Evolutionary conservation across 805 yeast genomes (phyloP).

Genomic region (Lipomyces sp.): DNA sequence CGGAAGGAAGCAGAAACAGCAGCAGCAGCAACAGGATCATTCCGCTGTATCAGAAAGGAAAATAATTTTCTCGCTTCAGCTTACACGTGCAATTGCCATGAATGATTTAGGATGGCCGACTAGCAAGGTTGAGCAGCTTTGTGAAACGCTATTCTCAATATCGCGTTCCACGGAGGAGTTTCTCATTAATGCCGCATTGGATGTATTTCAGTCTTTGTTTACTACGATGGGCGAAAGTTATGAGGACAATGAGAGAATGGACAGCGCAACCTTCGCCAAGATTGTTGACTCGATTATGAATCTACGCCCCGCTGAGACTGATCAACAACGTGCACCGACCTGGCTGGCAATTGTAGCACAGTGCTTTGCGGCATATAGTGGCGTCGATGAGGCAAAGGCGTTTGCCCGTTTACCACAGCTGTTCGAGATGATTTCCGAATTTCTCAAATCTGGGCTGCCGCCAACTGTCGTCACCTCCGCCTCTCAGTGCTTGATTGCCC

Average conservation of each 20-base stretch:
- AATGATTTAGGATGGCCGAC: constrained; percentile 84
- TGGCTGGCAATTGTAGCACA: constrained; percentile 96
- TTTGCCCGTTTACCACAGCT: constrained; percentile 60
- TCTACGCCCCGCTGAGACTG: constrained; percentile 79
- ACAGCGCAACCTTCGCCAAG: constrained; percentile 64
- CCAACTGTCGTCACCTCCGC: constrained; percentile 72
- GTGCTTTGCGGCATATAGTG: constrained; percentile 63
- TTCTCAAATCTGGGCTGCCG: constrained; percentile 66
- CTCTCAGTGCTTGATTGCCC: constrained; percentile 83
- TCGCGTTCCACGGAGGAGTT: constrained; percentile 84
- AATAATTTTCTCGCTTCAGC: constrained; percentile 76
- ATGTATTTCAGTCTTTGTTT: constrained; percentile 81
- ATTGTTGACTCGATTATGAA: constrained; percentile 75
- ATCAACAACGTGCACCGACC: constrained; percentile 84
- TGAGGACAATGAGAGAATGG: constrained; percentile 49
- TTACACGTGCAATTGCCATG: constrained; percentile 67
- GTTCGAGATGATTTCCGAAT: constrained; percentile 63
- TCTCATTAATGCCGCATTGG: constrained; percentile 79
- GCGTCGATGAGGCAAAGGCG: constrained; percentile 57
- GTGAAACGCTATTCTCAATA: constrained; percentile 75
- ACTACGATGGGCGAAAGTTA: constrained; percentile 59
- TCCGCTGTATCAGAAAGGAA: constrained; percentile 37
- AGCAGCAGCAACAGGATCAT: constrained; percentile 42
- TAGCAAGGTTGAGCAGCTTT: constrained; percentile 66
- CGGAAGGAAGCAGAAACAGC: constrained; percentile 43